phyloP scores from a whole-genome alignment of 2,329 filamentous ascomycete species.

The Tothia fuscella region DNA sequence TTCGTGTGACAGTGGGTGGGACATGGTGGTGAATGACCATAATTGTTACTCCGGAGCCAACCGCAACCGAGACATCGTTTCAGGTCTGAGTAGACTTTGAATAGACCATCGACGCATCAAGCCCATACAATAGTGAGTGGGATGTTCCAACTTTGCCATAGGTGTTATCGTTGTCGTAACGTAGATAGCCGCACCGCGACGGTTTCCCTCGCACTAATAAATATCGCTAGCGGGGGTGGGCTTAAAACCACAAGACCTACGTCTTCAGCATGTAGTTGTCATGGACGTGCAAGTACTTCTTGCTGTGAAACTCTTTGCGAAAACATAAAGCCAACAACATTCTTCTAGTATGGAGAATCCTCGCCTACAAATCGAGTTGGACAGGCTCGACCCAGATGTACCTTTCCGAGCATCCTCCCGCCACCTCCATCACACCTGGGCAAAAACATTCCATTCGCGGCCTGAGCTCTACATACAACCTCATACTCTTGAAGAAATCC shows the following conservation, averaged over 20 bases:
- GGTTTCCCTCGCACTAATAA: not conserved
- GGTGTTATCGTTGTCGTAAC: not conserved
- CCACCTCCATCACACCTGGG: slow-evolving; percentile 86
- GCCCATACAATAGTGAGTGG: too few relatives aligned
- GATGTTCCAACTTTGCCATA: too few relatives aligned
- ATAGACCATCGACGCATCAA: too few relatives aligned
- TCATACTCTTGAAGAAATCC: slow-evolving; percentile 64
- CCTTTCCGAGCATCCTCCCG: slow-evolving; percentile 64
- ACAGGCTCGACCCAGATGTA: slow-evolving; percentile 40
- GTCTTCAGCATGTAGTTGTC: not conserved
- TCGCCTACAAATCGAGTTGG: not conserved
- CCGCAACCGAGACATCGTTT: too few relatives aligned
- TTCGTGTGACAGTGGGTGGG: too few relatives aligned
- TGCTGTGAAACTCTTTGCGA: not conserved
- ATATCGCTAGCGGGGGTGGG: not conserved
- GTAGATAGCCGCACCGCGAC: not conserved
- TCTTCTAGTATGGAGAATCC: not conserved
- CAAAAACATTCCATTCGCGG: slow-evolving; percentile 75
- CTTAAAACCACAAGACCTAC: not conserved
- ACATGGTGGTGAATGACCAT: too few relatives aligned
- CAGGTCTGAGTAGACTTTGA: too few relatives aligned
- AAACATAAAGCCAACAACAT: too few relatives aligned
- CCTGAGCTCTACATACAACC: slow-evolving; percentile 90
- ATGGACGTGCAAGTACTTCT: not conserved
- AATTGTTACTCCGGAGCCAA: too few relatives aligned